Evolutionary conservation across 2,329 filamentous ascomycete genomes (phyloP).

Genomic region (Stemphylium lycopersici): DNA sequence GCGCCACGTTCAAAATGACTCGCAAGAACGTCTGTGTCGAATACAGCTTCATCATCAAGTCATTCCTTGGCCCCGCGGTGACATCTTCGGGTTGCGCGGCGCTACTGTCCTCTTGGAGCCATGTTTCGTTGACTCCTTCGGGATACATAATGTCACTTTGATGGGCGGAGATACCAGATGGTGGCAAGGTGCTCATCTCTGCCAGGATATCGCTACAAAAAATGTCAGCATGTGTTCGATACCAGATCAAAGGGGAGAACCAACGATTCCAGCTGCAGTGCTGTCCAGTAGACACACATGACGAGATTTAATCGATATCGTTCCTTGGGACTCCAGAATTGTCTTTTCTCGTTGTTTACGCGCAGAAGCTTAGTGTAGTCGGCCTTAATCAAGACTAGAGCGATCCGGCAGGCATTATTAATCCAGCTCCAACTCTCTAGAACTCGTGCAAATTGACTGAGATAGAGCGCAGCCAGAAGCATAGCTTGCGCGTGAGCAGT

Average conservation of each 20-base stretch:
- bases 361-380: slow-evolving; percentile 42
- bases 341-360: slow-evolving; percentile 24
- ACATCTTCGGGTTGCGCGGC: slow-evolving; percentile 13
- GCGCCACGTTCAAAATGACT: slow-evolving; percentile 62
- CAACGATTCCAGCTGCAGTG: slow-evolving; percentile 87
- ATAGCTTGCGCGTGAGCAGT: slow-evolving; percentile 84
- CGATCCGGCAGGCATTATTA: slow-evolving; percentile 63
- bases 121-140: slow-evolving; percentile 59
- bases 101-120: slow-evolving; percentile 23
- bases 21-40: slow-evolving; percentile 67
- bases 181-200: slow-evolving; percentile 70
- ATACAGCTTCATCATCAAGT: slow-evolving; percentile 61
- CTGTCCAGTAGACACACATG: slow-evolving; percentile 85
- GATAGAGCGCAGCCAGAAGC: slow-evolving; percentile 85
- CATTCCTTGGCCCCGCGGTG: slow-evolving; percentile 40
- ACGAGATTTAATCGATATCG: slow-evolving; percentile 49
- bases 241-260: neutral
- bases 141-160: slow-evolving; percentile 71
- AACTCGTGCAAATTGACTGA: slow-evolving; percentile 84
- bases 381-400: slow-evolving; percentile 76
- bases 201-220: slow-evolving; percentile 80
- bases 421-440: slow-evolving; percentile 83
- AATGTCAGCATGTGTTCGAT: slow-evolving; percentile 12
- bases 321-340: slow-evolving; percentile 29
- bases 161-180: slow-evolving; percentile 64